A percentile compares a stretch with the other conserved stretches of the same genome.
Evolutionary conservation across 805 yeast species (phyloP).

Genomic region (Metschnikowia drakensbergensis): DNA sequence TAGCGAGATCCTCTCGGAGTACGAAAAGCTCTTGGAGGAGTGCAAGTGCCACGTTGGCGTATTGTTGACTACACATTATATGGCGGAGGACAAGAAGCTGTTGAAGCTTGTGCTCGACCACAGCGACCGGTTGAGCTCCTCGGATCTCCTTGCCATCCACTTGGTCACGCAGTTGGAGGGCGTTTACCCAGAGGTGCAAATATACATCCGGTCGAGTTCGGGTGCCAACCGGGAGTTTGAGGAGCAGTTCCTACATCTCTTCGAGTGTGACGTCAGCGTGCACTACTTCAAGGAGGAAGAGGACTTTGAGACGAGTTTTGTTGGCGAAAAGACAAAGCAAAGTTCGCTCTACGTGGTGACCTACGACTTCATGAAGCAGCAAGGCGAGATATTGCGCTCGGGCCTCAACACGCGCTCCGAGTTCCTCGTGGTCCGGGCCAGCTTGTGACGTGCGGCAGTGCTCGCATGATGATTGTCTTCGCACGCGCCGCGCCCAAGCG

Average conservation of each 20-base stretch:
- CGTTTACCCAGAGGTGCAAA: slow-evolving; percentile 5
- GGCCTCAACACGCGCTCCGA: slow-evolving; percentile 12
- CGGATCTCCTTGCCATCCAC: slow-evolving; percentile 33
- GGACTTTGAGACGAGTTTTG: slow-evolving; percentile 3
- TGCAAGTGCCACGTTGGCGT: slow-evolving; percentile 32
- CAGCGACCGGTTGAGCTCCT: slow-evolving; percentile 30
- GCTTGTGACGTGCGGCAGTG: background rate
- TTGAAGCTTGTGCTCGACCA: slow-evolving; percentile 29
- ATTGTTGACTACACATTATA: slow-evolving; percentile 17
- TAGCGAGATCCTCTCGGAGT: slow-evolving; percentile 17
- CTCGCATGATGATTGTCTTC: too few species aligned
- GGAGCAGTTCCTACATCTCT: slow-evolving; percentile 13
- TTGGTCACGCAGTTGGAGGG: slow-evolving; percentile 22
- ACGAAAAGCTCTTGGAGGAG: slow-evolving; percentile 24
- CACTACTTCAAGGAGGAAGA: slow-evolving; percentile 10
- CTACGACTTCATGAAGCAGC: slow-evolving; percentile 11
- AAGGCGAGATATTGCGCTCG: slow-evolving; percentile 1
- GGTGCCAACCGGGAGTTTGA: slow-evolving; percentile 14
- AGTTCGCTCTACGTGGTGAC: slow-evolving; percentile 10
- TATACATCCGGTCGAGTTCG: slow-evolving; percentile 14
- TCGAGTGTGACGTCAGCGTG: slow-evolving; percentile 6
- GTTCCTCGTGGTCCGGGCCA: slow-evolving; percentile 15
- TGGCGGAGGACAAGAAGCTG: slow-evolving; percentile 13
- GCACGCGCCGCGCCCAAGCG: too few species aligned
- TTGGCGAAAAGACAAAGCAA: background rate